Evolutionary conservation across 805 yeast genomes (phyloP).

Genomic region (Blastobotrys americana): DNA sequence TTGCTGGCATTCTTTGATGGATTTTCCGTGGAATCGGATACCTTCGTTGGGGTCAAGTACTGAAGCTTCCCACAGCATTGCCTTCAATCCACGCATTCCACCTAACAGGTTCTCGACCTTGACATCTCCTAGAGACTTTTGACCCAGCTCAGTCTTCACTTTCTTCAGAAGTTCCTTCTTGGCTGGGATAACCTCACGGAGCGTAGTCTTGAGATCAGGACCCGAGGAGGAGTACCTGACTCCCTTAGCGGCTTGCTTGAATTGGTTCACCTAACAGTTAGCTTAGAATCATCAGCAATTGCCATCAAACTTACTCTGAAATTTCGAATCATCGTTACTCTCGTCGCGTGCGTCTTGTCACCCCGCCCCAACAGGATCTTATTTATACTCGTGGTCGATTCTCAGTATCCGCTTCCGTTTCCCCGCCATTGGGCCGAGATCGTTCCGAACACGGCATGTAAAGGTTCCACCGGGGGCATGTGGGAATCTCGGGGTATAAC

Average conservation of each 20-base stretch:
- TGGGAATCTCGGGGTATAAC: too few species aligned
- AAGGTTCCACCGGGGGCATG: too few species aligned
- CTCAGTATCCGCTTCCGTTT: too few species aligned
- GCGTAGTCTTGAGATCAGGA: slow-evolving; percentile 28
- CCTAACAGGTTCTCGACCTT: slow-evolving; percentile 46
- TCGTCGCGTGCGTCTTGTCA: too few species aligned
- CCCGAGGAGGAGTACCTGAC: slow-evolving; percentile 15
- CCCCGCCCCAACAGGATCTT: too few species aligned
- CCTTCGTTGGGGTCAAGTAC: slow-evolving; percentile 70
- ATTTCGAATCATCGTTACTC: not conserved
- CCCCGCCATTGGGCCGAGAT: too few species aligned
- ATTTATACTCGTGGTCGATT: too few species aligned
- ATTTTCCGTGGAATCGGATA: slow-evolving; percentile 69
- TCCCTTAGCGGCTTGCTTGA: slow-evolving; percentile 8
- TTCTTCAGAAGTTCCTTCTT: slow-evolving; percentile 35
- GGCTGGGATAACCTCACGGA: slow-evolving; percentile 38
- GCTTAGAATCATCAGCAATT: too few species aligned
- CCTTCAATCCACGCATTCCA: slow-evolving; percentile 75
- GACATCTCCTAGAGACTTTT: slow-evolving; percentile 38
- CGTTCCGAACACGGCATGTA: too few species aligned
- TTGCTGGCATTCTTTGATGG: slow-evolving; percentile 64
- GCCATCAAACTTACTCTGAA: too few species aligned
- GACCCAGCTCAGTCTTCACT: slow-evolving; percentile 34
- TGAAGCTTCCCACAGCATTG: slow-evolving; percentile 75
- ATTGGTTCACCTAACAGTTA: too few species aligned